A percentile compares a stretch with the other conserved stretches of the same genome.
Conservation (phyloP, 148 eudicot species). For the Rhododendron griersonianum region DNA sequence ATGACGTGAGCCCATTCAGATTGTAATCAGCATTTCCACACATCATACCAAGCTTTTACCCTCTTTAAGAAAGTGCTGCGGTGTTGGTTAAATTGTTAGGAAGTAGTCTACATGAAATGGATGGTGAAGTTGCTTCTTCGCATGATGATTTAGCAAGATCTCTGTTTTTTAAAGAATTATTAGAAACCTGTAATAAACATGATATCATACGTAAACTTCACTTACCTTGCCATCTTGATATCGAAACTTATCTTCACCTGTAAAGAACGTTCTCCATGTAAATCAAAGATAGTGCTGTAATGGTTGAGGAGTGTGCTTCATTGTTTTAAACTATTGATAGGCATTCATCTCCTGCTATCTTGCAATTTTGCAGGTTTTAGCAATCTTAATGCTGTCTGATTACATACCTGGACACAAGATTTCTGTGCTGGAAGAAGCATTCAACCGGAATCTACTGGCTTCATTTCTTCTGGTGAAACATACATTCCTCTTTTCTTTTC, state of each 20-base stretch:
- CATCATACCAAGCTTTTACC: neutral
- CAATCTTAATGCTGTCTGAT: constrained; percentile 54
- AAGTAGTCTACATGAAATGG: neutral
- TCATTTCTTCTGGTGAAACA: constrained; percentile 66
- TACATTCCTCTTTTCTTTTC: neutral
- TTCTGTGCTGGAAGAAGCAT: constrained; percentile 64
- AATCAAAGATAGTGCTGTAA: neutral
- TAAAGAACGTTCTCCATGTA: neutral
- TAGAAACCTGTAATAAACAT: neutral
- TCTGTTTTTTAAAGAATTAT: neutral
- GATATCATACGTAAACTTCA: neutral
- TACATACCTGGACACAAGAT: constrained; percentile 48
- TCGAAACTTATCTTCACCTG: neutral
- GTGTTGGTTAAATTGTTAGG: neutral
- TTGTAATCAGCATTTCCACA: neutral
- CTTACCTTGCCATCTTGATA: neutral
- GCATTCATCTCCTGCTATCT: neutral
- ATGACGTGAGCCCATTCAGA: neutral
- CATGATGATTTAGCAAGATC: neutral
- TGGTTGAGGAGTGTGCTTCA: neutral
- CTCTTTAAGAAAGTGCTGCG: neutral
- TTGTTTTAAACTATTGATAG: neutral
- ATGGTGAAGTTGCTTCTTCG: neutral
- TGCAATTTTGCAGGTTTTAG: constrained; percentile 46
- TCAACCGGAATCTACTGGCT: constrained; percentile 60